Percentiles rank a stretch among this genome's conserved stretches.
Evolutionary conservation across 768 basidiomycete species (phyloP).

Genomic region (Nevesoporus exiguus): DNA sequence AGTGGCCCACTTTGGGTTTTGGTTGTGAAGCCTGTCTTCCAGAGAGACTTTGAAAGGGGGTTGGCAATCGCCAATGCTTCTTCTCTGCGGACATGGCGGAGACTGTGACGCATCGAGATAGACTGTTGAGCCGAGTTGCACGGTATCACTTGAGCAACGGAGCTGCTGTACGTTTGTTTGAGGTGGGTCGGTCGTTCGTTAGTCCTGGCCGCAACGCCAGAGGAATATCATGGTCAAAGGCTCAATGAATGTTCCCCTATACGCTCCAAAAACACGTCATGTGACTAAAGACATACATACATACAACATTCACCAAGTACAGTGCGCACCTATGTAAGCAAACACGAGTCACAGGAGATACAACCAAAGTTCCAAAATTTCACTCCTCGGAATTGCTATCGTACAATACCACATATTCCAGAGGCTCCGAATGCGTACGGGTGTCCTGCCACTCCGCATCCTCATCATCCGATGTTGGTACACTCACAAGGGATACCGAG

Average conservation of each 20-base stretch:
- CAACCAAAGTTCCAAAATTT: neutral
- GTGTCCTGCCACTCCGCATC: slow-evolving; percentile 59
- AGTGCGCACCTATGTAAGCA: neutral
- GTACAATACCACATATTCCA: slow-evolving; percentile 72
- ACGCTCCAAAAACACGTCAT: neutral
- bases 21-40: slow-evolving; percentile 6
- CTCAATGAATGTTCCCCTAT: slow-evolving; percentile 10
- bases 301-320: neutral
- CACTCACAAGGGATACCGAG: slow-evolving; percentile 58
- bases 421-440: slow-evolving; percentile 38
- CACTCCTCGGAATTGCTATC: slow-evolving; percentile 58
- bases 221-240: neutral
- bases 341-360: neutral
- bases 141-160: neutral
- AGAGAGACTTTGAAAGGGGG: slow-evolving; percentile 20
- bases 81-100: slow-evolving; percentile 26
- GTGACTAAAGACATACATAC: neutral
- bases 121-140: neutral
- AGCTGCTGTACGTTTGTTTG: neutral
- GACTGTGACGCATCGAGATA: slow-evolving; percentile 9
- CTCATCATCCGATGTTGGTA: slow-evolving; percentile 54
- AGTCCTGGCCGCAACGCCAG: neutral
- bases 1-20: neutral
- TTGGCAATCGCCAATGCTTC: slow-evolving; percentile 22
- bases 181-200: neutral